Evolutionary conservation across 768 basidiomycete species (phyloP), one percentile per base, ranked within the genome.

Genomic region (Suillus americanus): DNA sequence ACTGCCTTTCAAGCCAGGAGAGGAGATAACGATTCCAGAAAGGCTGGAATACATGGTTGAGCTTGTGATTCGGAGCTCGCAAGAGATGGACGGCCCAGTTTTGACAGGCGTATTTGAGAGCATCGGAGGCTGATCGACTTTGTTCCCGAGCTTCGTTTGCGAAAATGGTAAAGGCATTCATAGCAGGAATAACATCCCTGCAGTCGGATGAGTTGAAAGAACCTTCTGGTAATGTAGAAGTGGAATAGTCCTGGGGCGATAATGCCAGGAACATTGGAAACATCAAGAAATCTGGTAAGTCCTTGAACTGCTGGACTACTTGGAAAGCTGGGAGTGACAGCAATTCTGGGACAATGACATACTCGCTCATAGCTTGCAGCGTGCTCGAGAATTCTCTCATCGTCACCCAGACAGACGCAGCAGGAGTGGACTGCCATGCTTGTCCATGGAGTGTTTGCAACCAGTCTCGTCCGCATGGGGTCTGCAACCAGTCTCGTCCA

Each of bases 401-500:
- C 0, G 10, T 10, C 9, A 20, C 30, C 51, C 51, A 20, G 30
- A 25, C 2, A 7, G 23, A 50, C 3, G 48, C 23, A 0, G 48
- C 48, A 16, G 13, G 23, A 25, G 48, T 53, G 28, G 51, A 53
- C 2, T 20, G 9, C 51, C 51, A 53, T 1, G 5, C 51, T 33
- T 33, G 28, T 2, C 51, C 51, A 20, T 53, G 30, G 3, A 2
- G 18, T 5, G 45, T 45, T 9, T 45, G 45, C 9, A 45, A 10
- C 45, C 45, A 45, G 10, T 45, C n/a, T 10, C 4, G 45, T 1
- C 18, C 43, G 7, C 7, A 2, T 3, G 16, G 37, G 37, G 12
- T 5, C 43, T 45, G 20, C 5, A 45, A 0, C 43, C 43, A 81
- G 5, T 12, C 23, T 12, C 10, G 23, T 1, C 46, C 46, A 0